These are phyloP conservation scores for Ceriops tagal DNA, from an alignment of 345 rosid genomes.

Conservation along the genomic window DNA sequence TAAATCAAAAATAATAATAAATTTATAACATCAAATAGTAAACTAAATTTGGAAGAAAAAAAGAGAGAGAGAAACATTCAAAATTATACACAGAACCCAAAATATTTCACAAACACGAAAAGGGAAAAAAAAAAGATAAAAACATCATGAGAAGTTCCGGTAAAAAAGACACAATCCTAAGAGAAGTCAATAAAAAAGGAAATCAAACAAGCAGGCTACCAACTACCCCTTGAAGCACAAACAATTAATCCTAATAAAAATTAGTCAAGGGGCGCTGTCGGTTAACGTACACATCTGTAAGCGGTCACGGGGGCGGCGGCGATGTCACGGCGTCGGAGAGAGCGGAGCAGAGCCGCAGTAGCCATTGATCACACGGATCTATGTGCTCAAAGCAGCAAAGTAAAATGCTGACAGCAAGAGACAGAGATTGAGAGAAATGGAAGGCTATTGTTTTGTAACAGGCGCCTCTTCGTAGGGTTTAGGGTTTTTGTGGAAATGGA, in stretches of 20 bases:
- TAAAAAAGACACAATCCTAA: too few relatives aligned
- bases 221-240: not conserved
- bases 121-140: too few relatives aligned
- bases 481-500: conserved; percentile 17
- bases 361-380: conserved; percentile 41
- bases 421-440: too few relatives aligned
- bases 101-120: too few relatives aligned
- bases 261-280: not conserved
- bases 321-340: conserved; percentile 63
- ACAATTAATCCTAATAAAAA: not conserved
- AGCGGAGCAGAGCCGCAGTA: conserved; percentile 57
- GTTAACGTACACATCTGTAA: conserved; percentile 54
- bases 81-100: too few relatives aligned
- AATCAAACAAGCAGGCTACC: not conserved
- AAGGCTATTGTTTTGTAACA: not conserved
- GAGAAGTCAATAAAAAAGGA: not conserved
- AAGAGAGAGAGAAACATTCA: too few relatives aligned
- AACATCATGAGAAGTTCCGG: too few relatives aligned
- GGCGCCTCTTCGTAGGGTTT: conserved; percentile 5
- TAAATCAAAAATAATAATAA: too few relatives aligned
- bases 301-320: conserved; percentile 52
- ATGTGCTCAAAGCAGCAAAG: not conserved
- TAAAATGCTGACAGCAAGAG: not conserved
- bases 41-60: too few relatives aligned
- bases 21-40: too few relatives aligned